Base-by-base conservation (phyloP, 2,329 filamentous ascomycete species). In the Stemphylium lycopersici region DNA sequence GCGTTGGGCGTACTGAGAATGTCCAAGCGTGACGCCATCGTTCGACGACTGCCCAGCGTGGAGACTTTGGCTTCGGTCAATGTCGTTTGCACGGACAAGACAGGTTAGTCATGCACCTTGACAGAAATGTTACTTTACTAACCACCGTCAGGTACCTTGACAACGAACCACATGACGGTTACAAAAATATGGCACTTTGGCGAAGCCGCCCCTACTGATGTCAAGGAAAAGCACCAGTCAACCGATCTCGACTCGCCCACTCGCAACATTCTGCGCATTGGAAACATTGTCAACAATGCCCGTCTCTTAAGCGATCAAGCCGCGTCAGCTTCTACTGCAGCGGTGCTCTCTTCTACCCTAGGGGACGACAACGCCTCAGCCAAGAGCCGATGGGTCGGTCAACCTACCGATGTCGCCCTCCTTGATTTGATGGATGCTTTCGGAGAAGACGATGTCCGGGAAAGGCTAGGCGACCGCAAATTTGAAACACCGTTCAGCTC, bases 21-120 rank as follows among this genome's bases (percentile, higher is more conserved):
- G 95, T 96, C 95, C 56, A 91, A 88, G 70, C 87, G 93, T 66
- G 91, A 96, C 72, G 95, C 95, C 7, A 99, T 99, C 73, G 93
- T 99, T 56, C 89, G 95, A 63, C 89, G 90, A 70, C 89, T 99
- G 77, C 96, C 96, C 18, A 98, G 95, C 75, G 96, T 99, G 7
- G 95, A 99, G 75, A 99, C 95, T 0, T 79, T 99, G 4, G 96
- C 96, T 7, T 97, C 93, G n/a, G 95, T 99, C 55, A 99, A 98
- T 68, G 93, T 99, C n/a, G 91, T 99, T 6, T 99, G 96, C 79
- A 97, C 92, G 64, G 95, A 99, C 80, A 99, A 99, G 79, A 99
- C 95, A 38, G 91, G 86, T 86, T 77, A 52, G 63, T 57, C 18
- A 5, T 16, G 10, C 18, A 12, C 16, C 10, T n/a, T 3, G 5